Conservation (phyloP, 1,284 basidiomycete species). For the Amylostereum areolatum region DNA sequence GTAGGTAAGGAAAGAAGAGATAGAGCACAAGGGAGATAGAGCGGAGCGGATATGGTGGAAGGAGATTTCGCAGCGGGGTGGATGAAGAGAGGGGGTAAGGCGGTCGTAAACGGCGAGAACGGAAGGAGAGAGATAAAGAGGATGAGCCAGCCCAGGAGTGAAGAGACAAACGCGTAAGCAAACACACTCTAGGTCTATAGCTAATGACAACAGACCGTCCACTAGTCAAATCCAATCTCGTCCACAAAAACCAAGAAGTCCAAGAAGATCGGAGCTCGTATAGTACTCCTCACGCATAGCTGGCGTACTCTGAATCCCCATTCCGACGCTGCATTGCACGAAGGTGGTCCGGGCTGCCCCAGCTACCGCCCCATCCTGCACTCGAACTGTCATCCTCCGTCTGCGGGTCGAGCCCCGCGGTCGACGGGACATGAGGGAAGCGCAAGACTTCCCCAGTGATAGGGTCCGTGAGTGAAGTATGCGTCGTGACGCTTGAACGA, state of each 20-base stretch:
- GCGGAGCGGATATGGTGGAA: neutral
- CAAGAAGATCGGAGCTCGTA: too few species aligned
- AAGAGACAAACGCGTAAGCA: too few species aligned
- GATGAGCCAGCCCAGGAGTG: neutral
- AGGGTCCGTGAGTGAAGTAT: conserved; percentile 24
- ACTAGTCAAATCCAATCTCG: too few species aligned
- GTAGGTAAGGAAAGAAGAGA: too few species aligned
- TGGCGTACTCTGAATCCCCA: conserved; percentile 1
- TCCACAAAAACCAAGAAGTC: too few species aligned
- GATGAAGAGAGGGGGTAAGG: neutral
- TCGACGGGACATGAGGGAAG: conserved; percentile 24
- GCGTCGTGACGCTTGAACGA: conserved; percentile 27
- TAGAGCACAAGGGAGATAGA: neutral
- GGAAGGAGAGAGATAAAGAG: too few species aligned
- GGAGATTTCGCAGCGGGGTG: neutral
- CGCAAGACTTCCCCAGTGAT: conserved; percentile 27
- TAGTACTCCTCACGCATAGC: too few species aligned
- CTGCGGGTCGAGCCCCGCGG: conserved; percentile 7
- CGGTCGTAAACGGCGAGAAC: neutral
- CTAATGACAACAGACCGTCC: too few species aligned
- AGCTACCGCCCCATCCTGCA: conserved; percentile 9
- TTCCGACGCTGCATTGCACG: conserved; percentile 7
- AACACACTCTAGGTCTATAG: too few species aligned
- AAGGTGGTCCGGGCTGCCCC: conserved; percentile 11
- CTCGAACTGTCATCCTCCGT: neutral